These are phyloP conservation scores for Picea sitchensis DNA, from an alignment of 75 land plant species.

Conservation along the genomic window DNA sequence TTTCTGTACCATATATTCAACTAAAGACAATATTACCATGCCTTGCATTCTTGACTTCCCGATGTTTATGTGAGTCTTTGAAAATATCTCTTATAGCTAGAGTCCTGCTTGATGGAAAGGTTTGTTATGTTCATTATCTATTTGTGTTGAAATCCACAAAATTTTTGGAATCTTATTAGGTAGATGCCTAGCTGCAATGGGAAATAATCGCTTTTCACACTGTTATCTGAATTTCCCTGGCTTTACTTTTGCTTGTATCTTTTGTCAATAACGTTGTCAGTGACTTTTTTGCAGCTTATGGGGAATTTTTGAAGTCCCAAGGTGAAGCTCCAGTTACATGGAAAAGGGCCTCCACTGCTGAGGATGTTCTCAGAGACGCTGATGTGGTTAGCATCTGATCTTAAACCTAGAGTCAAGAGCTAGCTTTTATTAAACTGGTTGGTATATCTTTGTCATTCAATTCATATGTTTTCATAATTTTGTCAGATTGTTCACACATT, in stretches of 20 bases:
- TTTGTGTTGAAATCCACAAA: not conserved
- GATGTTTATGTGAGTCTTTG: constrained; percentile 2
- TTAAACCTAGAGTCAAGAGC: no score
- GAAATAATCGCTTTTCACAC: not conserved
- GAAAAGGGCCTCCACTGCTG: constrained; percentile 79
- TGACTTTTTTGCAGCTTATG: constrained; percentile 68
- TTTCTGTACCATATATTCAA: not conserved
- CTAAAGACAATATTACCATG: not conserved
- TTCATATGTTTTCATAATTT: no score
- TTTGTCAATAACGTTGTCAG: constrained; percentile 7
- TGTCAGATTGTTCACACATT: no score
- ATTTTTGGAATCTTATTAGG: not conserved
- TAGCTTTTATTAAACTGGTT: no score
- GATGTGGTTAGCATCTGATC: constrained; percentile 67
- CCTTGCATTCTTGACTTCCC: no score
- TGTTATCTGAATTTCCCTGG: not conserved
- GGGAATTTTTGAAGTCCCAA: constrained; percentile 80
- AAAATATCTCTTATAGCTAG: not conserved
- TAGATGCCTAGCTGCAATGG: not conserved
- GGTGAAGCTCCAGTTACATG: constrained; percentile 94
- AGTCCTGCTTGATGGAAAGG: not conserved
- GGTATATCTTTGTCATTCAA: no score
- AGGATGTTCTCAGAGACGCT: constrained; percentile 84
- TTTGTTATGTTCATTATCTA: not conserved
- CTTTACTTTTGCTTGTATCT: not conserved